Conservation (phyloP, 2,329 filamentous ascomycete genomes). For the Fusarium setosum region DNA sequence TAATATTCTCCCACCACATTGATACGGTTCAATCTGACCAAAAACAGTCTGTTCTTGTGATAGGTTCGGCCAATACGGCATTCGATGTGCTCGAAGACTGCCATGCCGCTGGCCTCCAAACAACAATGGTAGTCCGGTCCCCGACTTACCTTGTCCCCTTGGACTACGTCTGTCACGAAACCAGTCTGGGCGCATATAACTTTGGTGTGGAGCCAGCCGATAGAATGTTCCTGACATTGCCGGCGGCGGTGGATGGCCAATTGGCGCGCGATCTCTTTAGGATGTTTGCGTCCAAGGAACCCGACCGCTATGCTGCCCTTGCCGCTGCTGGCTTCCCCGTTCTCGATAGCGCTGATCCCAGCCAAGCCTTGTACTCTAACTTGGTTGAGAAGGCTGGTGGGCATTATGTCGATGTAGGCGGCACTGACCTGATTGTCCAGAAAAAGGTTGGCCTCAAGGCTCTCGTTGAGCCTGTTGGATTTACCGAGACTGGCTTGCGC, state of each 20-base stretch:
- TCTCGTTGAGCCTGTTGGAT: slow-evolving; percentile 5
- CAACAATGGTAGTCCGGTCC: slow-evolving; percentile 19
- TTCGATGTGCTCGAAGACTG: slow-evolving; percentile 31
- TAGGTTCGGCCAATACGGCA: slow-evolving; percentile 30
- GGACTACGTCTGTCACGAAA: slow-evolving; percentile 12
- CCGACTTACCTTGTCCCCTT: slow-evolving; percentile 32
- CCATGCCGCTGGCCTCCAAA: not conserved
- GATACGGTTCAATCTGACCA: not conserved
- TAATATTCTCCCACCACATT: accelerated
- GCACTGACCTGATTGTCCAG: slow-evolving; percentile 1
- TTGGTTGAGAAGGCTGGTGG: slow-evolving; percentile 19
- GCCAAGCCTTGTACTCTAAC: slow-evolving; percentile 8
- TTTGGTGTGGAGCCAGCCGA: slow-evolving; percentile 14
- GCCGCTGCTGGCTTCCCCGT: slow-evolving; percentile 11
- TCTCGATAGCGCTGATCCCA: slow-evolving; percentile 1
- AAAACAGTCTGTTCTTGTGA: slow-evolving; percentile 12
- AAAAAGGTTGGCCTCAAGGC: slow-evolving; percentile 17
- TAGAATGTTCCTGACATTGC: slow-evolving; percentile 15
- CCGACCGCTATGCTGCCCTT: slow-evolving; percentile 15
- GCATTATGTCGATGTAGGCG: slow-evolving; percentile 26
- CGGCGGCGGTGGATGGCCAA: slow-evolving; percentile 4
- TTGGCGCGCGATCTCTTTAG: slow-evolving; percentile 8
- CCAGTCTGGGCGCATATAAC: slow-evolving; percentile 16
- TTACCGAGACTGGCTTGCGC: not conserved
- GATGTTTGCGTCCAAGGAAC: slow-evolving; percentile 17